Base-by-base conservation (phyloP, 352 stramenopile genomes). In the Pythium vanterpoolii region DNA sequence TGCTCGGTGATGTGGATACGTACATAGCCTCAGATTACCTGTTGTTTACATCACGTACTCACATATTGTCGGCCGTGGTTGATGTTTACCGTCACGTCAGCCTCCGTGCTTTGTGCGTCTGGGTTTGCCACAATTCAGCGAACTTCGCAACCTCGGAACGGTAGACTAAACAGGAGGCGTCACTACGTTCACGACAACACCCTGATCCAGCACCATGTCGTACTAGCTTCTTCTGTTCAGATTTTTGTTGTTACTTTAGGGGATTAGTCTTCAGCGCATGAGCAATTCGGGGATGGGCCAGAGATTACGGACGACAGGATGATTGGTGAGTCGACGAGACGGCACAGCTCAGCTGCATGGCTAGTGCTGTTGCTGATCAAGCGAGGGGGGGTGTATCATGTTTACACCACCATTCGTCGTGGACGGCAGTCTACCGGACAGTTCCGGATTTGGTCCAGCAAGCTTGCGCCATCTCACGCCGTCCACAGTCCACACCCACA, bases 291-390 rank as follows among this genome's bases (percentile, higher is more conserved):
- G 18, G 52, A 47, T 33, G 24, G 13, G 43, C 16, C 6, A 1
- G 10, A 14, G 51, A 42, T 61, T 61, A 61, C 53, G 53, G 30
- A n/a, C 53, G 16, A 6, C 1, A 5, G 3, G 23, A 53, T 61
- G 53, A 61, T 34, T 61, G 43, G 53, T 61, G 53, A 61, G 42
- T 61, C 53, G 53, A 61, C 27, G 27, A 2, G 50, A 47, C 52
- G 5, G 40, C 11, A 13, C 26, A n/a, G 40, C 44, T 51, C 18
- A 46, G 43, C 26, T 30, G 39, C 16, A 18, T 19, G 18, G n/a
- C n/a, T n/a, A n/a, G n/a, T n/a, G n/a, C n/a, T n/a, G n/a, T n/a
- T n/a, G n/a, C n/a, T n/a, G n/a, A n/a, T n/a, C n/a, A n/a, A n/a
- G n/a, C n/a, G n/a, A n/a, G n/a, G n/a, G n/a, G n/a, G n/a, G n/a